phyloP scores from a whole-genome alignment of 192 early-diverging fungal genomes.

The Hyaloraphidium curvatum region DNA sequence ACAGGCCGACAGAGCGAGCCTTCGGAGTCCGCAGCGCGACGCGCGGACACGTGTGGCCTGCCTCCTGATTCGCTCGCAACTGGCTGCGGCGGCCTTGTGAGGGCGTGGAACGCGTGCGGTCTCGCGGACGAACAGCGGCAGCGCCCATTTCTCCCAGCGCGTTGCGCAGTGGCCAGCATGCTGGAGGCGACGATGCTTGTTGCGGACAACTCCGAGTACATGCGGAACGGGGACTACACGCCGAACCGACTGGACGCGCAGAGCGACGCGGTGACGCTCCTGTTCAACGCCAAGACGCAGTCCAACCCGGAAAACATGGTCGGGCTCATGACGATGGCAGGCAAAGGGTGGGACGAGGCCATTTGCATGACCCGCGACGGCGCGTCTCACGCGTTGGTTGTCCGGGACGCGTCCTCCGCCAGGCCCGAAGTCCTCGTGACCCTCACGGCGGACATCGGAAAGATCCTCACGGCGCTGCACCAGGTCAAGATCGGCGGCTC shows the following conservation, averaged over 20 bases:
- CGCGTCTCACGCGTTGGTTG: too few relatives aligned
- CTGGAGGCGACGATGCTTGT: slow-evolving; percentile 82
- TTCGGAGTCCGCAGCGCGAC: too few relatives aligned
- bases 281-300: slow-evolving; percentile 78
- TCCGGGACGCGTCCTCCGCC: too few relatives aligned
- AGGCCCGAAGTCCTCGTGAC: slow-evolving; percentile 88
- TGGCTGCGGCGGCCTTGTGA: too few relatives aligned
- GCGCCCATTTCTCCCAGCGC: too few relatives aligned
- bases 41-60: too few relatives aligned
- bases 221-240: slow-evolving; percentile 95
- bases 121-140: too few relatives aligned
- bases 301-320: slow-evolving; percentile 93
- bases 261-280: slow-evolving; percentile 73
- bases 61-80: too few relatives aligned
- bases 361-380: too few relatives aligned
- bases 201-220: slow-evolving; percentile 96
- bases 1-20: too few relatives aligned
- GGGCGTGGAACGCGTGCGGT: too few relatives aligned
- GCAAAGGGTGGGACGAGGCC: slow-evolving; percentile 61
- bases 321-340: slow-evolving; percentile 84
- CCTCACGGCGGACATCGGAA: slow-evolving; percentile 72
- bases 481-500: slow-evolving; percentile 50
- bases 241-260: slow-evolving; percentile 86
- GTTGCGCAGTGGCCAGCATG: too few relatives aligned
- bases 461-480: slow-evolving; percentile 74